phyloP scores from a whole-genome alignment of 169 alveolate genomes.

The Cryptosporidium andersoni region DNA sequence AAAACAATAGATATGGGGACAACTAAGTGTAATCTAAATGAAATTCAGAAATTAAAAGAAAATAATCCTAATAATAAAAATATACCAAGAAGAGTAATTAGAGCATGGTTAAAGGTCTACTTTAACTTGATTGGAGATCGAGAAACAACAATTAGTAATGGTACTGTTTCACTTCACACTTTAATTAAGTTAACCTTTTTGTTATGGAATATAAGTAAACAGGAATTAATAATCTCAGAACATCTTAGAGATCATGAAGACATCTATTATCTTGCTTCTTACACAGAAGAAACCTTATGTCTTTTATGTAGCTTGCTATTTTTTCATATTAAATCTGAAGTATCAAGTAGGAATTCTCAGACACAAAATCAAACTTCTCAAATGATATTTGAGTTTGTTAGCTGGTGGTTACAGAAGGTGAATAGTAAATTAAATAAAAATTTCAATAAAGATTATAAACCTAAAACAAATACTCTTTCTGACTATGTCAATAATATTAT shows the following conservation, averaged over 20 bases:
- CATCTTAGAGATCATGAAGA: background rate
- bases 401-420: slow-evolving; percentile 29
- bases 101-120: slow-evolving; percentile 33
- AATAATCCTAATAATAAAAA: background rate
- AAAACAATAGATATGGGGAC: background rate
- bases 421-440: no score
- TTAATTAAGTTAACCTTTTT: slow-evolving; percentile 7
- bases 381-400: slow-evolving; percentile 4
- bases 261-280: background rate
- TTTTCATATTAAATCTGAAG: background rate
- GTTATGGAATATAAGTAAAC: slow-evolving; percentile 25
- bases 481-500: no score
- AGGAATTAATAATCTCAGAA: slow-evolving; percentile 1
- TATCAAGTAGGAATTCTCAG: background rate
- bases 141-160: background rate
- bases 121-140: slow-evolving; percentile 33
- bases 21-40: slow-evolving; percentile 23
- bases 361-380: background rate
- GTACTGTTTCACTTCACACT: slow-evolving; percentile 1
- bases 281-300: slow-evolving; percentile 35
- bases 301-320: slow-evolving; percentile 23
- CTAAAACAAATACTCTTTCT: no score
- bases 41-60: background rate
- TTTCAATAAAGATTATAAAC: no score
- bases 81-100: slow-evolving; percentile 7